phyloP scores from a whole-genome alignment of 2,329 filamentous ascomycete species.

The Curvularia verruculosa region DNA sequence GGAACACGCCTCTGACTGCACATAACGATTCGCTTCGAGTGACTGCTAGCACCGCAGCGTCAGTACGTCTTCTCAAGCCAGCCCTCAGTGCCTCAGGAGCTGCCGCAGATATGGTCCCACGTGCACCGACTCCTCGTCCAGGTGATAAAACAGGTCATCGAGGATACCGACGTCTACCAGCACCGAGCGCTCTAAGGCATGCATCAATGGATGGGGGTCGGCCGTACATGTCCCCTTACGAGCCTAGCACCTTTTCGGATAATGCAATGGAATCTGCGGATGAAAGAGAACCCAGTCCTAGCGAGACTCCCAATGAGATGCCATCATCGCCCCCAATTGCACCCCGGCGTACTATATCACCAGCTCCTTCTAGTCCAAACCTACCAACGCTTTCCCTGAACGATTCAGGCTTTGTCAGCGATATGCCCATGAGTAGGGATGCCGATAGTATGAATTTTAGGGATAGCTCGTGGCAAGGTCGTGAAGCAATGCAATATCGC shows the following conservation, averaged over 20 bases:
- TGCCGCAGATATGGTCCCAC: slow-evolving; percentile 73
- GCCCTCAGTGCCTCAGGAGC: slow-evolving; percentile 60
- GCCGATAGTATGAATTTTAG: slow-evolving; percentile 62
- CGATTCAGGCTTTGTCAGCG: slow-evolving; percentile 87
- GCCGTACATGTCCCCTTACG: slow-evolving; percentile 44
- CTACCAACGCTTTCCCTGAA: slow-evolving; percentile 63
- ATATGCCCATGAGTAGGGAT: slow-evolving; percentile 71
- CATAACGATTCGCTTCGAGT: slow-evolving; percentile 82
- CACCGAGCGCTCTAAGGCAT: slow-evolving; percentile 62
- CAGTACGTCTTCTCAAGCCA: slow-evolving; percentile 82
- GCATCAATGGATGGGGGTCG: slow-evolving; percentile 61
- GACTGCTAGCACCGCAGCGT: slow-evolving; percentile 88
- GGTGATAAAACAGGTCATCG: slow-evolving; percentile 40
- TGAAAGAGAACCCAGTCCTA: slow-evolving; percentile 53
- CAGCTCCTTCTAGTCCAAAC: slow-evolving; percentile 78
- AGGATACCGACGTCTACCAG: slow-evolving; percentile 40
- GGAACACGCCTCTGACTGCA: slow-evolving; percentile 72
- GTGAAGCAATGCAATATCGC: slow-evolving; percentile 24
- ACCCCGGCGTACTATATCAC: slow-evolving; percentile 59
- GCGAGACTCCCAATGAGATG: slow-evolving; percentile 77
- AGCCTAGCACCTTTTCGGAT: slow-evolving; percentile 48
- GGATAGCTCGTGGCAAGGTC: slow-evolving; percentile 26
- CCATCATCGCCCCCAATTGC: slow-evolving; percentile 89
- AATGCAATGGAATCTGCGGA: slow-evolving; percentile 53
- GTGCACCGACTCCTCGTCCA: slow-evolving; percentile 79